Conservation (phyloP, 2,329 filamentous ascomycete species). For the Pezizomycotina sp. region DNA sequence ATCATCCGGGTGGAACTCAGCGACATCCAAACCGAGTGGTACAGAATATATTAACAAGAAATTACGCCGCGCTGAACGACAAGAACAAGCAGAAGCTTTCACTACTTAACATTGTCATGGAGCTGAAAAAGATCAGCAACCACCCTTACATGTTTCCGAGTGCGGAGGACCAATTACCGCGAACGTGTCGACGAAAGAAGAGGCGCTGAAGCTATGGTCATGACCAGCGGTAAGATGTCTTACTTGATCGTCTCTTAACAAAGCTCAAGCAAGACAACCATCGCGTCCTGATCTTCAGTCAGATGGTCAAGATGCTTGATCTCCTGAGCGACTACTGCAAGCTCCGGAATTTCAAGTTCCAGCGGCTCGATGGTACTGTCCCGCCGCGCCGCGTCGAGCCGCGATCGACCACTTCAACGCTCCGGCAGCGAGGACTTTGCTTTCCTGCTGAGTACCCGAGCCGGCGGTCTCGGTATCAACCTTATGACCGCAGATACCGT, state of each 20-base stretch:
- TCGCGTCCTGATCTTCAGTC: slow-evolving; percentile 93
- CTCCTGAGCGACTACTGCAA: slow-evolving; percentile 89
- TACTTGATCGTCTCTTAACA: slow-evolving; percentile 82
- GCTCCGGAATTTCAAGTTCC: slow-evolving; percentile 84
- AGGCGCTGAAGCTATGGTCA: slow-evolving; percentile 86
- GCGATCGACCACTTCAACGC: slow-evolving; percentile 98
- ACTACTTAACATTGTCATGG: slow-evolving; percentile 97
- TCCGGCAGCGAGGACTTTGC: slow-evolving; percentile 90
- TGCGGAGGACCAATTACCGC: slow-evolving; percentile 79
- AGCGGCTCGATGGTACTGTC: slow-evolving; percentile 88
- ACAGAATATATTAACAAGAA: slow-evolving; percentile 97
- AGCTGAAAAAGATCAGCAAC: slow-evolving; percentile 96
- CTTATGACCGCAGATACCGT: slow-evolving; percentile 98
- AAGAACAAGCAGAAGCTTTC: slow-evolving; percentile 77
- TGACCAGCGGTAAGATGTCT: slow-evolving; percentile 91
- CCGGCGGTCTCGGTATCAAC: slow-evolving; percentile 95
- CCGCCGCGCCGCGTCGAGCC: slow-evolving; percentile 73
- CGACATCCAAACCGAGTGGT: slow-evolving; percentile 91
- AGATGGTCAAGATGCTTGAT: slow-evolving; percentile 98
- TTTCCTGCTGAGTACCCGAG: slow-evolving; percentile 85
- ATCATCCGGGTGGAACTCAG: slow-evolving; percentile 96
- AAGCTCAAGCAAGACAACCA: slow-evolving; percentile 90
- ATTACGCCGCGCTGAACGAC: slow-evolving; percentile 86
- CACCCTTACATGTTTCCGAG: slow-evolving; percentile 96
- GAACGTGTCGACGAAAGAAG: slow-evolving; percentile 66